Percentiles rank a stretch among this genome's conserved stretches.
These are phyloP conservation scores for Solanum dulcamara DNA, from an alignment of 257 asterid genomes.

Conservation along the genomic window DNA sequence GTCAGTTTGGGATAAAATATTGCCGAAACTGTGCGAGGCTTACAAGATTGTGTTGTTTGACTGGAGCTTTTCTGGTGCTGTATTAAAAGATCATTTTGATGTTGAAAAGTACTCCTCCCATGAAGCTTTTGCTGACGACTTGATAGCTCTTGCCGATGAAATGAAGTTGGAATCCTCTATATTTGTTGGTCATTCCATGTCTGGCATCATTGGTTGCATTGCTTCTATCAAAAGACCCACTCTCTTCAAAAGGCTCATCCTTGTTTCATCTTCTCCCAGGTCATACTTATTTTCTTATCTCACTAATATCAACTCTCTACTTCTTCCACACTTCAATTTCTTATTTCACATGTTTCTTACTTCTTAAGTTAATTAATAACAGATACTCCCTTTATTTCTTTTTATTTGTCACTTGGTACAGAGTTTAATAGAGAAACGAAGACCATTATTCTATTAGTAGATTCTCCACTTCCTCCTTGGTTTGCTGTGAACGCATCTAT, in stretches of 20 bases:
- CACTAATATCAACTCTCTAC: too few species aligned
- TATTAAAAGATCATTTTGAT: slow-evolving; percentile 40
- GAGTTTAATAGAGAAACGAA: too few species aligned
- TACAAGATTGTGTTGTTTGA: slow-evolving; percentile 51
- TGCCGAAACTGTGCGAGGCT: slow-evolving; percentile 20
- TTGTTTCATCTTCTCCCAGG: slow-evolving; percentile 79
- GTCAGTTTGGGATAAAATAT: slow-evolving; percentile 60
- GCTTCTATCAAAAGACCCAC: slow-evolving; percentile 68
- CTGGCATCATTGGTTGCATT: slow-evolving; percentile 80
- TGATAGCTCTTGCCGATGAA: slow-evolving; percentile 50
- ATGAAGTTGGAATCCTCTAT: slow-evolving; percentile 40
- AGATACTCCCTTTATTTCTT: too few species aligned
- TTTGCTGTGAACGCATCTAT: background rate
- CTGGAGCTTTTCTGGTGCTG: slow-evolving; percentile 77
- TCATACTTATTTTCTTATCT: background rate
- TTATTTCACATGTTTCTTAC: too few species aligned
- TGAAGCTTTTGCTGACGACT: slow-evolving; percentile 66
- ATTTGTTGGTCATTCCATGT: slow-evolving; percentile 89
- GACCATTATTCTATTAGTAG: too few species aligned
- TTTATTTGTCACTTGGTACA: background rate
- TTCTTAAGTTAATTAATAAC: too few species aligned
- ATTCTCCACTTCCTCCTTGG: background rate
- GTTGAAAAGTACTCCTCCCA: slow-evolving; percentile 36
- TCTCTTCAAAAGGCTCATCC: slow-evolving; percentile 49
- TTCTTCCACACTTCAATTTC: too few species aligned